Conservation (phyloP, 805 yeast species). For the Ogataea corticis region DNA sequence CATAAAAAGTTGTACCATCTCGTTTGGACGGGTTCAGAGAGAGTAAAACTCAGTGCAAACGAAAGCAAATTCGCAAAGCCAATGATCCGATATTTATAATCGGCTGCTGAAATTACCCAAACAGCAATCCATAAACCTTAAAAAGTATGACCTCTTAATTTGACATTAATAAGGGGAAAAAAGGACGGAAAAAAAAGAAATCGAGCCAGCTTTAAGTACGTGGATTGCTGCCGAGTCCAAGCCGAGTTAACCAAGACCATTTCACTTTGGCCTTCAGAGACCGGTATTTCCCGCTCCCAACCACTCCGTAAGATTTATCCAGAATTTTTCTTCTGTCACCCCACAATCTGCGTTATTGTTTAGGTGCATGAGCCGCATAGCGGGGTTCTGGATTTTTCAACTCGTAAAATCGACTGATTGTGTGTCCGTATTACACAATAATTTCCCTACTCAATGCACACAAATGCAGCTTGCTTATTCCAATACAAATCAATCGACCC, state of each 20-base stretch:
- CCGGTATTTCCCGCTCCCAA: background rate
- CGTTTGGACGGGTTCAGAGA: background rate
- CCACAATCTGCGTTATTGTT: constrained; percentile 6
- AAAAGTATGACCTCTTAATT: constrained; percentile 1
- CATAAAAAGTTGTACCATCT: constrained; percentile 31
- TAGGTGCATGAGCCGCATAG: constrained; percentile 1
- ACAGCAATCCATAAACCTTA: constrained; percentile 4
- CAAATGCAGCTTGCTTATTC: background rate
- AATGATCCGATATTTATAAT: background rate
- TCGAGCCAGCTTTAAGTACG: no score
- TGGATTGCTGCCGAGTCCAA: background rate
- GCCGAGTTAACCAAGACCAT: background rate
- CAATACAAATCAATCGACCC: no score
- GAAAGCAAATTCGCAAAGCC: background rate
- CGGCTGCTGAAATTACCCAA: background rate
- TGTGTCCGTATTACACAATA: no score
- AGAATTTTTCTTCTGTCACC: constrained; percentile 2
- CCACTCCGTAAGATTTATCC: background rate
- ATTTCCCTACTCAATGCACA: no score
- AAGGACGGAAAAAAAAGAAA: background rate
- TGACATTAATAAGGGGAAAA: background rate
- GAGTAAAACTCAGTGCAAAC: no score
- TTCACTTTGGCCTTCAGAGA: background rate
- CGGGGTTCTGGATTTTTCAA: background rate
- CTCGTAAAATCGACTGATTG: background rate